Conservation (phyloP, 805 yeast species). For the Pichia heedii region DNA sequence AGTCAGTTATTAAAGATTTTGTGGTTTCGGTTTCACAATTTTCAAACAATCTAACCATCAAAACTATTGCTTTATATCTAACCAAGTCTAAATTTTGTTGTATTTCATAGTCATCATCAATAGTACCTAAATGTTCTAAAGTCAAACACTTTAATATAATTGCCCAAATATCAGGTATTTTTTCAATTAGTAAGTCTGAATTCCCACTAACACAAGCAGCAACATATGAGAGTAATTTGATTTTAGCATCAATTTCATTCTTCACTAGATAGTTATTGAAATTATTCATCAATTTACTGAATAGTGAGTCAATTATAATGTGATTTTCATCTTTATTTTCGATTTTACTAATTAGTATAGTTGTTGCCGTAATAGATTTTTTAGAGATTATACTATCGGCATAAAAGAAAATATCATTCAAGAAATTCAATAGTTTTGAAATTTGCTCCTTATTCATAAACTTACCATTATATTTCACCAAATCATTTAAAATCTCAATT, state of each 20-base stretch:
- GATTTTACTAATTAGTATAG: slow-evolving; percentile 24
- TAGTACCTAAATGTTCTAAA: slow-evolving; percentile 15
- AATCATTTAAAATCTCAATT: slow-evolving; percentile 51
- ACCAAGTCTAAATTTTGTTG: slow-evolving; percentile 27
- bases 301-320: neutral
- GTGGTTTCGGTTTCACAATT: slow-evolving; percentile 27
- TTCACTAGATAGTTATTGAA: neutral
- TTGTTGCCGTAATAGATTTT: slow-evolving; percentile 34
- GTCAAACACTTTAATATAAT: slow-evolving; percentile 11
- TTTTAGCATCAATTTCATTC: slow-evolving; percentile 3
- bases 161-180: slow-evolving; percentile 9
- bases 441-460: slow-evolving; percentile 19
- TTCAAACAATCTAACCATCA: slow-evolving; percentile 34
- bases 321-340: slow-evolving; percentile 10
- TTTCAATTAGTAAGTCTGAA: slow-evolving; percentile 15
- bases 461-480: slow-evolving; percentile 38
- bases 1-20: slow-evolving; percentile 20
- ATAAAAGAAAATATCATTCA: slow-evolving; percentile 31
- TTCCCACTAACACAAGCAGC: slow-evolving; percentile 22
- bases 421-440: slow-evolving; percentile 16
- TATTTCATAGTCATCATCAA: slow-evolving; percentile 26
- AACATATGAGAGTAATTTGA: neutral
- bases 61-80: slow-evolving; percentile 40
- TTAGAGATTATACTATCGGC: slow-evolving; percentile 38
- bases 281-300: neutral